These are phyloP conservation scores for Backusella mclennaniae DNA, from an alignment of 192 early-diverging fungal species.

Conservation along the genomic window DNA sequence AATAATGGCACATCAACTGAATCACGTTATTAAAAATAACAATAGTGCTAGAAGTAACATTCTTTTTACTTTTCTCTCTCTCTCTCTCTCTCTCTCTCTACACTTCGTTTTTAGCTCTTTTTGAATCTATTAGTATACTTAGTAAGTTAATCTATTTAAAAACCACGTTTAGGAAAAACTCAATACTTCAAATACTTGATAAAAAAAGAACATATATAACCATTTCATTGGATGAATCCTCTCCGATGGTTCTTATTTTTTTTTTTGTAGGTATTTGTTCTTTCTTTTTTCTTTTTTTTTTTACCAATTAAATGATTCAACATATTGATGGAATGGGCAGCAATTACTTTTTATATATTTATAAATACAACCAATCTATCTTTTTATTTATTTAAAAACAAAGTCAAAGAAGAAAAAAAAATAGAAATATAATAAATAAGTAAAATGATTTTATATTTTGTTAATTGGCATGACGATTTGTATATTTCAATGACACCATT, in stretches of 20 bases:
- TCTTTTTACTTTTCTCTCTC: neutral
- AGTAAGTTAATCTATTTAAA: neutral
- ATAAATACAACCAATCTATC: neutral
- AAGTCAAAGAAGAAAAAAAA: neutral
- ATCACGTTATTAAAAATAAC: neutral
- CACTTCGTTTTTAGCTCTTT: neutral
- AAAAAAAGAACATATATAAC: neutral
- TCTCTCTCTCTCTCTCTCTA: neutral
- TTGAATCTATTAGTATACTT: neutral
- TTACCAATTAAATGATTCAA: neutral
- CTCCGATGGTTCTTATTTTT: neutral
- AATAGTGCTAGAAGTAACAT: neutral
- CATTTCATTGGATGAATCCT: slow-evolving; percentile 1
- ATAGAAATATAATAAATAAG: no score
- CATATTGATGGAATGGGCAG: neutral
- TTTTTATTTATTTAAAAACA: neutral
- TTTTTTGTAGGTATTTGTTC: neutral
- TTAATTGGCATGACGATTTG: neutral
- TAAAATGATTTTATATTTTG: no score
- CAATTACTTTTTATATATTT: neutral
- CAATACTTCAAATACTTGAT: neutral
- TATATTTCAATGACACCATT: neutral
- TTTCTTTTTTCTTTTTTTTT: neutral
- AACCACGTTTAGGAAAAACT: neutral
- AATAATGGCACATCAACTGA: neutral